A percentile compares a stretch with the other conserved stretches of the same genome.
These are phyloP conservation scores for Coccomyxa subellipsoidea DNA, from an alignment of 163 green algal species.

Conservation along the genomic window DNA sequence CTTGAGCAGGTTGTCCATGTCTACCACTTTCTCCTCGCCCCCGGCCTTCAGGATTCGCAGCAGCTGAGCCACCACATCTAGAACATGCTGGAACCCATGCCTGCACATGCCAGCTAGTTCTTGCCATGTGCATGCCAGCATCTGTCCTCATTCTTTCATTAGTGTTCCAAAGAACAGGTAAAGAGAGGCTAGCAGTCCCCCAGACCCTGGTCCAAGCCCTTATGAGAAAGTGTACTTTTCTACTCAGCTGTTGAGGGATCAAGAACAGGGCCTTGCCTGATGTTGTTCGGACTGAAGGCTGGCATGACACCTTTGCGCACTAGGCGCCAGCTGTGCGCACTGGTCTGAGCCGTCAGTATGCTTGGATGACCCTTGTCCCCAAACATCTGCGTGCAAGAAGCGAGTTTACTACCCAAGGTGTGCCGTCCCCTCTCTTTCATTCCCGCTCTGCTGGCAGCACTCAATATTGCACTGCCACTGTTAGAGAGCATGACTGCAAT, in stretches of 20 bases:
- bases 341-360: conserved; percentile 33
- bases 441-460: too few species aligned
- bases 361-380: conserved; percentile 21
- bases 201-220: background rate
- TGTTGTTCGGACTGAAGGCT: conserved; percentile 40
- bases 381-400: background rate
- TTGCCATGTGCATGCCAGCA: too few species aligned
- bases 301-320: conserved; percentile 37
- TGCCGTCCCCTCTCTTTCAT: too few species aligned
- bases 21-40: background rate
- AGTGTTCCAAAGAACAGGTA: too few species aligned
- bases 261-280: conserved; percentile 25
- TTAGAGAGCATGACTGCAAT: too few species aligned
- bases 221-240: background rate
- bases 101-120: conserved; percentile 13
- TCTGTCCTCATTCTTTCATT: too few species aligned
- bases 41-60: conserved; percentile 12
- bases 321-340: conserved; percentile 21
- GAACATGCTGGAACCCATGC: conserved; percentile 29
- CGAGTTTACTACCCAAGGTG: too few species aligned
- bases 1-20: conserved; percentile 33
- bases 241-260: background rate
- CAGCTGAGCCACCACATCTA: conserved; percentile 14
- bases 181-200: too few species aligned
- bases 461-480: too few species aligned